phyloP scores from a whole-genome alignment of 2,329 filamentous ascomycete genomes.

The Stemphylium vesicarium region DNA sequence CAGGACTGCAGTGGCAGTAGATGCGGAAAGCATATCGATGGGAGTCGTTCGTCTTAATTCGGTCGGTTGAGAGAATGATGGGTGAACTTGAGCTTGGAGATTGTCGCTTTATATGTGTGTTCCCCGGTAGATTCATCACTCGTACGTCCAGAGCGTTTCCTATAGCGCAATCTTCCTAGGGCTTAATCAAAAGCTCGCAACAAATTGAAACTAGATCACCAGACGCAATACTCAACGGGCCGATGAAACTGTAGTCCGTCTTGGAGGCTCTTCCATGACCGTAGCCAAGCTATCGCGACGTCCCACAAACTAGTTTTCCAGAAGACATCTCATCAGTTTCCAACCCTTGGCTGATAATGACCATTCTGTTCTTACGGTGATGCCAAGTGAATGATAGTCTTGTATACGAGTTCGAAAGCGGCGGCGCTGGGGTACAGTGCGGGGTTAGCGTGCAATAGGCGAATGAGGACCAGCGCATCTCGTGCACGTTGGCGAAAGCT shows the following conservation, averaged over 20 bases:
- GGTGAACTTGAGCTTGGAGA: background rate
- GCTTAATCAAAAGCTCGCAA: constrained; percentile 13
- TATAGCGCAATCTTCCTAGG: too few relatives aligned
- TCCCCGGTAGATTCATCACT: background rate
- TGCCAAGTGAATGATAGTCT: constrained; percentile 28
- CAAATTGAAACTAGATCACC: constrained; percentile 20
- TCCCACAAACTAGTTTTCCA: constrained; percentile 12
- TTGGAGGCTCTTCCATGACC: constrained; percentile 8
- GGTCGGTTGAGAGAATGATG: background rate
- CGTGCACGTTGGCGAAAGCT: constrained; percentile 5
- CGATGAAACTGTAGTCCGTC: constrained; percentile 23
- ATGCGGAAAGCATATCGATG: constrained; percentile 29
- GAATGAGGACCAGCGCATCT: constrained; percentile 14
- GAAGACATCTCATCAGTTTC: constrained; percentile 6
- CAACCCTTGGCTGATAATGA: constrained; percentile 12
- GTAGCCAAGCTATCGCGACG: constrained; percentile 9
- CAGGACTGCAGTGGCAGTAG: constrained; percentile 25
- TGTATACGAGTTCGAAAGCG: constrained; percentile 26
- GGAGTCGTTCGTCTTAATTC: background rate
- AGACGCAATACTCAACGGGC: constrained; percentile 24
- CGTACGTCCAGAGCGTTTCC: too few relatives aligned
- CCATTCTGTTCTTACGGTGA: constrained; percentile 1
- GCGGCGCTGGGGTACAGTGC: constrained; percentile 10
- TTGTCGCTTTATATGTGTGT: background rate
- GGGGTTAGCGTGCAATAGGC: constrained; percentile 23